These are phyloP conservation scores for Colletotrichum falcatum DNA, from an alignment of 2,329 filamentous ascomycete genomes.

Conservation along the genomic window DNA sequence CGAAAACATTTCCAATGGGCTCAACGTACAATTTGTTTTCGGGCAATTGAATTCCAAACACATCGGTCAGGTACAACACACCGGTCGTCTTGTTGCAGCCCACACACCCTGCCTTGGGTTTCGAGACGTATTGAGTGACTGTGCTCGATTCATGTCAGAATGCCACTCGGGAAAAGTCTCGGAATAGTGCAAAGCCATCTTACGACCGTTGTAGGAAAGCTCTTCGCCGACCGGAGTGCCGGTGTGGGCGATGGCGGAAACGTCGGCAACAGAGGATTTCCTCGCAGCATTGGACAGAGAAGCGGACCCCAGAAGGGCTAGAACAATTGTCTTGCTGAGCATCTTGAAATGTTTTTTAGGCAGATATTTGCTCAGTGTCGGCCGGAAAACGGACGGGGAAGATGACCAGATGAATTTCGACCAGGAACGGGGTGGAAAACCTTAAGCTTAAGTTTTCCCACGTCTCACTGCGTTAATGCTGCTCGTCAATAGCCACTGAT, in stretches of 20 bases:
- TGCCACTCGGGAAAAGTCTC: neutral
- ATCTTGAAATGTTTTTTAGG: slow-evolving; percentile 17
- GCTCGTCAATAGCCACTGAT: slow-evolving; percentile 8
- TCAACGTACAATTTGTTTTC: slow-evolving; percentile 42
- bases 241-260: slow-evolving; percentile 34
- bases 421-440: neutral
- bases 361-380: neutral
- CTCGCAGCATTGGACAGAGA: slow-evolving; percentile 18
- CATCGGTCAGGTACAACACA: slow-evolving; percentile 48
- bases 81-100: slow-evolving; percentile 16
- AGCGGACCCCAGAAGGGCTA: slow-evolving; percentile 21
- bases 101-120: slow-evolving; percentile 23
- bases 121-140: slow-evolving; percentile 38
- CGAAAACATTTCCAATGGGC: neutral
- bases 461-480: neutral
- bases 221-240: slow-evolving; percentile 33
- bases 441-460: slow-evolving; percentile 11
- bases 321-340: slow-evolving; percentile 25
- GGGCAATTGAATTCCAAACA: slow-evolving; percentile 52
- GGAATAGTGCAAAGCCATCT: neutral
- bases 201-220: slow-evolving; percentile 29
- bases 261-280: slow-evolving; percentile 28
- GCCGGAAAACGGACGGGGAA: too few species aligned
- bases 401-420: neutral
- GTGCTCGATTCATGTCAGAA: neutral